A percentile compares a stretch with the other conserved stretches of the same genome.
phyloP scores from a whole-genome alignment of 2,329 filamentous ascomycete species.

The Pseudogymnoascus sp. region DNA sequence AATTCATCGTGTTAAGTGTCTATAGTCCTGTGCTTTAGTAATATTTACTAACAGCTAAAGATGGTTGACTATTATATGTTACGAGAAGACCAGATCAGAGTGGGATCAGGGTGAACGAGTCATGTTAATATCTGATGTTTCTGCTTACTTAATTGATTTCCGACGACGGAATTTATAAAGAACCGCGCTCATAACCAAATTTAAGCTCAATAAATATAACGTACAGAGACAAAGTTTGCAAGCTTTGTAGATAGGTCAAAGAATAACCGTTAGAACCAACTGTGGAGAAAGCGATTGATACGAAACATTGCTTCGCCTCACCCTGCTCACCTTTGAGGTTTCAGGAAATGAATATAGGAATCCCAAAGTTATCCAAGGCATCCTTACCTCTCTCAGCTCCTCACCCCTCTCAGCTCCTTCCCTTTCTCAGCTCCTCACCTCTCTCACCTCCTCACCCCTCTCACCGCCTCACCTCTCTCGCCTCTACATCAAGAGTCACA shows the following conservation, averaged over 20 bases:
- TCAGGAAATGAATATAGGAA: neutral
- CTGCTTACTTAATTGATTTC: no score
- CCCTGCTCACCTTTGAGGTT: neutral
- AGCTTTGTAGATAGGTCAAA: no score
- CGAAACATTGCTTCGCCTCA: no score
- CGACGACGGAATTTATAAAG: no score
- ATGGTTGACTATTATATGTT: neutral
- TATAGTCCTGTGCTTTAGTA: neutral
- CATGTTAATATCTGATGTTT: no score
- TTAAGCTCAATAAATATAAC: no score
- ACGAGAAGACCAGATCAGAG: neutral
- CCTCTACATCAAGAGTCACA: neutral
- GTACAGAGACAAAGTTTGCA: no score
- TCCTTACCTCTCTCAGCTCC: neutral
- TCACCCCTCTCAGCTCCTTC: neutral
- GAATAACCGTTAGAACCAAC: no score
- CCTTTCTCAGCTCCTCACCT: no score
- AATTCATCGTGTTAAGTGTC: neutral
- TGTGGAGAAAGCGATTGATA: no score
- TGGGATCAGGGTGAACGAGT: neutral
- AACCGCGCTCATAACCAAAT: no score
- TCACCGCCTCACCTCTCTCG: neutral
- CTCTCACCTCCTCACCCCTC: neutral
- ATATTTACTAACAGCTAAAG: neutral
- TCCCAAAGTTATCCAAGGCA: neutral